These are phyloP conservation scores for Globisporangium spinosum DNA, from an alignment of 352 stramenopile genomes.

Conservation along the genomic window DNA sequence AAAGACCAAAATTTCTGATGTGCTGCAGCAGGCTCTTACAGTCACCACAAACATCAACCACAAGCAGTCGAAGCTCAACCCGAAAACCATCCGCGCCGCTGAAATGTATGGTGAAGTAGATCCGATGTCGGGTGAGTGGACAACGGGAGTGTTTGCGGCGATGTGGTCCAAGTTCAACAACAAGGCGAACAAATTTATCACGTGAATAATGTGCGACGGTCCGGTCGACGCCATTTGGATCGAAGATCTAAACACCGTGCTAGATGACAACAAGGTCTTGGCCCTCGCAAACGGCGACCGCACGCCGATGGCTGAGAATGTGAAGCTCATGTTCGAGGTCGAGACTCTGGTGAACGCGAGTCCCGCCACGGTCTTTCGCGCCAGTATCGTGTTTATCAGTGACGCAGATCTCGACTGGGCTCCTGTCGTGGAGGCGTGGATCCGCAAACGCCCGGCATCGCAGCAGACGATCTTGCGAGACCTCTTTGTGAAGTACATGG, in stretches of 20 bases:
- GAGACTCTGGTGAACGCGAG: constrained; percentile 96
- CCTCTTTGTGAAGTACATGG: constrained; percentile 96
- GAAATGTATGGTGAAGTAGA: constrained; percentile 99
- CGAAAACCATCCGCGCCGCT: constrained; percentile 95
- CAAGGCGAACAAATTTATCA: constrained; percentile 97
- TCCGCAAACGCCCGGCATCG: constrained; percentile 85
- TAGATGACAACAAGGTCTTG: constrained; percentile 98
- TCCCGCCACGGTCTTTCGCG: constrained; percentile 94
- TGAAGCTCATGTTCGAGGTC: constrained; percentile 97
- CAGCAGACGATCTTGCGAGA: constrained; percentile 89
- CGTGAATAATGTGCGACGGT: constrained; percentile 97
- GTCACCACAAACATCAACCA: constrained; percentile 91
- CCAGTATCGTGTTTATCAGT: constrained; percentile 98
- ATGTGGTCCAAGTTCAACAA: constrained; percentile 99
- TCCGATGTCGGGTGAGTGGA: constrained; percentile 96
- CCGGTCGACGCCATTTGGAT: constrained; percentile 99
- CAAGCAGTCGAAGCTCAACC: constrained; percentile 96
- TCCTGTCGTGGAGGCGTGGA: constrained; percentile 95
- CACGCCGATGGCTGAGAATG: constrained; percentile 98
- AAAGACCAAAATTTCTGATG: constrained; percentile 97
- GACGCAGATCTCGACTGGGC: constrained; percentile 97
- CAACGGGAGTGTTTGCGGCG: constrained; percentile 95
- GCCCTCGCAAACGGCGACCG: constrained; percentile 96
- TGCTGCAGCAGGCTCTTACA: constrained; percentile 91
- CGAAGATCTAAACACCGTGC: constrained; percentile 97